These are phyloP conservation scores for Coniochaeta sp. DNA, from an alignment of 2,329 filamentous ascomycete genomes.

Conservation along the genomic window DNA sequence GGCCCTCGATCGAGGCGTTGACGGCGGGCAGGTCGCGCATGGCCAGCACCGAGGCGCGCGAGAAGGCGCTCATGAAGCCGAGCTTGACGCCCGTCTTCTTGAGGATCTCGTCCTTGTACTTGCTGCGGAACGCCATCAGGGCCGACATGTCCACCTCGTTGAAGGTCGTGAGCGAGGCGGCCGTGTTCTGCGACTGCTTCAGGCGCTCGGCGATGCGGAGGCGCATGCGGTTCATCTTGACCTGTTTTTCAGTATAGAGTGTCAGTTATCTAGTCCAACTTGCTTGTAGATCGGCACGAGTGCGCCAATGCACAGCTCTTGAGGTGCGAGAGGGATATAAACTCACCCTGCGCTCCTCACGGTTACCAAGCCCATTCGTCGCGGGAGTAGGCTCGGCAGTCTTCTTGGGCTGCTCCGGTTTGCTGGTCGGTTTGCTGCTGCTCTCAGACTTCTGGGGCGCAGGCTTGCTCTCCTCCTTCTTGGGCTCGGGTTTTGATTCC, in stretches of 20 bases:
- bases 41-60: constrained; percentile 79
- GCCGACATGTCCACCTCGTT: constrained; percentile 99
- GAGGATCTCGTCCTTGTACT: constrained; percentile 92
- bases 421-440: constrained; percentile 10
- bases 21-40: constrained; percentile 93
- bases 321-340: neutral
- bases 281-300: neutral
- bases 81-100: constrained; percentile 97
- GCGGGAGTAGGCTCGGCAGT: constrained; percentile 9
- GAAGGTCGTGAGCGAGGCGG: constrained; percentile 94
- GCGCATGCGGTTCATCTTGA: constrained; percentile 99
- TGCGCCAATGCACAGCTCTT: neutral
- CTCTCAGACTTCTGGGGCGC: constrained; percentile 22
- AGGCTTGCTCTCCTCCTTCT: constrained; percentile 30
- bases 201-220: constrained; percentile 93
- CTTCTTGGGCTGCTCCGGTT: constrained; percentile 15
- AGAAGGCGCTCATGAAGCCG: constrained; percentile 99
- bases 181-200: constrained; percentile 98
- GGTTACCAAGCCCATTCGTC: constrained; percentile 54
- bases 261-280: neutral
- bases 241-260: constrained; percentile 40
- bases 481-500: constrained; percentile 29
- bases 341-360: constrained; percentile 82
- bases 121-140: constrained; percentile 92
- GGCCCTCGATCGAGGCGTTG: constrained; percentile 95